Base-by-base conservation (phyloP, 768 basidiomycete genomes). In the Xanthoconium stramineum region DNA sequence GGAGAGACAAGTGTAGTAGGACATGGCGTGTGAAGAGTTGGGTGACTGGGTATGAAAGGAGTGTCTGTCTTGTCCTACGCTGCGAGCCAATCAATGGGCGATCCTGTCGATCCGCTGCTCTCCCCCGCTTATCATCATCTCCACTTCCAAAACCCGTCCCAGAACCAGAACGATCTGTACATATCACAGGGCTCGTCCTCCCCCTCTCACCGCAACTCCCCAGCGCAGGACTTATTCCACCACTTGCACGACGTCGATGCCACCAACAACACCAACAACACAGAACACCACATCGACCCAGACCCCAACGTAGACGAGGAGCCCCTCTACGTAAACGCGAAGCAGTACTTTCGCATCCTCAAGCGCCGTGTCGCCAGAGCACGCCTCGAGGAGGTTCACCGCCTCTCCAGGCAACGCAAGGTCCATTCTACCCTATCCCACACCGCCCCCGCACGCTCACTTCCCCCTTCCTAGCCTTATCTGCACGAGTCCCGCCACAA, bases 261-360 rank as follows among this genome's bases (percentile, higher is more conserved):
- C 5, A 19, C 5, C 52, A 47, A 32, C 36, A 19, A 24, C 56
- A 9, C 30, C 6, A 37, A 19, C 45, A 43, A 29, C 15, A 24
- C 24, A 24, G 68, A 73, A 33, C 64, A 69, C 59, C 61, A 64
- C 55, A 66, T 73, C 50, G 70, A 77, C 19, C 43, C 49, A 15
- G 79, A 78, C 57, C 37, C 63, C 5, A 73, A 72, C 56, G 80
- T 91, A 64, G 95, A 98, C 74, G 94, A 98, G 61, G 96, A 99
- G 71, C 96, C 97, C 29, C 86, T 99, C 63, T 98, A 98, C 75
- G 97, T 99, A 56, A 99, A 99, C 65, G 96, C 97, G 57, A 99
- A 99, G 70, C 97, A 99, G 75, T 99, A 98, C 72, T 94, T 95
- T 65, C 91, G 97, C 69, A 98, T 99, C 66, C 83, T 99, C 73